Evolutionary conservation across 257 asterid species (phyloP).

Genomic region (Fraxinus quadrangulata): DNA sequence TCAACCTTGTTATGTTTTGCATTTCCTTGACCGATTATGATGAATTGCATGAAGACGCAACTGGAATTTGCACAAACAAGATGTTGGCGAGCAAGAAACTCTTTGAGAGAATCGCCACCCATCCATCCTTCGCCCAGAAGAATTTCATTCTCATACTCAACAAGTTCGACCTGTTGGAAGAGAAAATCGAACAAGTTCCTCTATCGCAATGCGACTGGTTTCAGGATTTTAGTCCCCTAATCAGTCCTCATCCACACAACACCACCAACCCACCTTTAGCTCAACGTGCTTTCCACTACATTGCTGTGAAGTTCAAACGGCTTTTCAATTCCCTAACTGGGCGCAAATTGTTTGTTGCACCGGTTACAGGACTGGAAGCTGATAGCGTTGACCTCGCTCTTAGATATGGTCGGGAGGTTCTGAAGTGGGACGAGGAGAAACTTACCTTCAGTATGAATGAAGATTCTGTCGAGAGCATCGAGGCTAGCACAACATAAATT

Average conservation of each 20-base stretch:
- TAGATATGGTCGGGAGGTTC: slow-evolving; percentile 61
- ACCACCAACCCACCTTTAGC: slow-evolving; percentile 55
- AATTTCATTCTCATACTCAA: slow-evolving; percentile 69
- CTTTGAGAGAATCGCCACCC: slow-evolving; percentile 58
- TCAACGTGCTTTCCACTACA: slow-evolving; percentile 74
- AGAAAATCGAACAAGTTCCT: slow-evolving; percentile 58
- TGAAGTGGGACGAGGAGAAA: slow-evolving; percentile 73
- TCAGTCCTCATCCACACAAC: slow-evolving; percentile 44
- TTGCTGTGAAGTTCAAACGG: slow-evolving; percentile 73
- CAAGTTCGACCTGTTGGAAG: slow-evolving; percentile 83
- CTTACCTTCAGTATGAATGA: slow-evolving; percentile 36
- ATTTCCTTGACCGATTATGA: slow-evolving; percentile 77
- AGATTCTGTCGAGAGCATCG: slow-evolving; percentile 57
- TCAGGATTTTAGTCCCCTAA: slow-evolving; percentile 69
- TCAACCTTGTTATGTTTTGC: slow-evolving; percentile 63
- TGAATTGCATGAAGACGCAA: slow-evolving; percentile 52
- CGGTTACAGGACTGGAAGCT: slow-evolving; percentile 66
- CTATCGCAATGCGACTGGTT: slow-evolving; percentile 78
- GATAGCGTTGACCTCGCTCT: slow-evolving; percentile 70
- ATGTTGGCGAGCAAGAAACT: slow-evolving; percentile 62
- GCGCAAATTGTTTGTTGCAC: slow-evolving; percentile 63
- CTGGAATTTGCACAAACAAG: slow-evolving; percentile 66
- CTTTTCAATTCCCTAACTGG: slow-evolving; percentile 46
- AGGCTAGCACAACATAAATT: slow-evolving; percentile 57
- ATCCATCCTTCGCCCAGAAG: slow-evolving; percentile 54